Evolutionary conservation across 2,329 filamentous ascomycete species (phyloP).

Genomic region (Camillea tinctor): DNA sequence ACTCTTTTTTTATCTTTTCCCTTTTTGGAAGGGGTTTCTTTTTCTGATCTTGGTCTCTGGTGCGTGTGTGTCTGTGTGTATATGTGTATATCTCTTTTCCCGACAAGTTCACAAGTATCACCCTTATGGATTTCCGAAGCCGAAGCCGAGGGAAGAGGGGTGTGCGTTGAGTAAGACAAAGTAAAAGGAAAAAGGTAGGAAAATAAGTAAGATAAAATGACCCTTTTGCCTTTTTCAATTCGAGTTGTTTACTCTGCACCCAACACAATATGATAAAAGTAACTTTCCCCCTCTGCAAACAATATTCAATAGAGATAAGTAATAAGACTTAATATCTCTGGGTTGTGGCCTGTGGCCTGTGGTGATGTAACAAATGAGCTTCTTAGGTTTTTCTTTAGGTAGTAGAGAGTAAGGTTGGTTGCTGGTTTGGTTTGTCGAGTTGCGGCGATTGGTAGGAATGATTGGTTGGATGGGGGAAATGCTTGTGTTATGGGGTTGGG

Average conservation of each 20-base stretch:
- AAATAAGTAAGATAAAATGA: too few species aligned
- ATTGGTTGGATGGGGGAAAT: constrained; percentile 27
- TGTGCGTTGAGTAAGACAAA: constrained; percentile 7
- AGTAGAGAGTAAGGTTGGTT: too few species aligned
- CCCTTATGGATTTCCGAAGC: constrained; percentile 4
- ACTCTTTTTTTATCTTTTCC: not conserved
- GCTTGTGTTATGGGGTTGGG: not conserved
- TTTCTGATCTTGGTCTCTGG: not conserved
- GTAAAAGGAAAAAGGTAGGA: constrained; percentile 18
- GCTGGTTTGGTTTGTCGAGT: constrained; percentile 16
- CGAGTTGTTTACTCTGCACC: constrained; percentile 26
- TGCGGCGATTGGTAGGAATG: constrained; percentile 32
- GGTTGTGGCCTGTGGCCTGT: constrained; percentile 3
- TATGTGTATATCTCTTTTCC: not conserved
- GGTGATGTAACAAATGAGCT: constrained; percentile 34
- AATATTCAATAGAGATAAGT: not conserved
- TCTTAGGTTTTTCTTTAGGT: constrained; percentile 13
- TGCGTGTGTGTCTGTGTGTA: too few species aligned
- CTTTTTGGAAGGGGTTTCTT: not conserved
- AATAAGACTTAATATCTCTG: not conserved
- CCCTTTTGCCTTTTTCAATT: not conserved
- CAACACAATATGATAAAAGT: not conserved
- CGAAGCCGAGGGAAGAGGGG: not conserved
- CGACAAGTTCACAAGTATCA: constrained; percentile 1
- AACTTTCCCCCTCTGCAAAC: not conserved